Evolutionary conservation across 2,329 filamentous ascomycete species (phyloP).

Genomic region (Fusarium pininemorale): DNA sequence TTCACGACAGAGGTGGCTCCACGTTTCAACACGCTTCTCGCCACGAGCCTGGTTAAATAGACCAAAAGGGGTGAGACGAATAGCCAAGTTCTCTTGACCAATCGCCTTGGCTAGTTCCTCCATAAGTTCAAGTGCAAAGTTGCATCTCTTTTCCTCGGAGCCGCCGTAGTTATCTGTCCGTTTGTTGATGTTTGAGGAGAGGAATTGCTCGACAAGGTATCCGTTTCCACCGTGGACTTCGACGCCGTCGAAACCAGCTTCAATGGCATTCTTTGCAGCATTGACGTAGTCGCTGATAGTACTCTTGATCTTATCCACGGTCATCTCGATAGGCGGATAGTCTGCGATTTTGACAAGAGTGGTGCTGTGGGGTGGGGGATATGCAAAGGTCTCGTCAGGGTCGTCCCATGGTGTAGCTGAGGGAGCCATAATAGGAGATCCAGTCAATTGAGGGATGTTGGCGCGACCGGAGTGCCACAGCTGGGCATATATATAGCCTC

Average conservation of each 20-base stretch:
- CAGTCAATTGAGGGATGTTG: slow-evolving; percentile 50
- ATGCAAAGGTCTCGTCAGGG: slow-evolving; percentile 52
- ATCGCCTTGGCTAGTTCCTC: slow-evolving; percentile 53
- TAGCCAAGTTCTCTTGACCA: slow-evolving; percentile 56
- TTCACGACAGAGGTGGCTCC: slow-evolving; percentile 58
- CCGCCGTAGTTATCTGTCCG: slow-evolving; percentile 51
- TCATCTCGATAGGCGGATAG: slow-evolving; percentile 45
- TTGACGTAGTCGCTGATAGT: slow-evolving; percentile 44
- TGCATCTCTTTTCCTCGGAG: slow-evolving; percentile 48
- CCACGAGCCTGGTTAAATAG: slow-evolving; percentile 62
- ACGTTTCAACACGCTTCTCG: slow-evolving; percentile 62
- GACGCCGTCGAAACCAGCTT: slow-evolving; percentile 60
- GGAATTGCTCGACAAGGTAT: slow-evolving; percentile 53
- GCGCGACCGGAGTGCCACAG: slow-evolving; percentile 59
- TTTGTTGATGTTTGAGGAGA: slow-evolving; percentile 49
- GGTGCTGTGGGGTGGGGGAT: slow-evolving; percentile 47
- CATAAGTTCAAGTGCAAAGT: slow-evolving; percentile 66
- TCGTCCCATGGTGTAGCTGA: slow-evolving; percentile 57
- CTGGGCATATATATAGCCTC: slow-evolving; percentile 69
- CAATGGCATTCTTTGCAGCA: slow-evolving; percentile 56
- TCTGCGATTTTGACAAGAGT: slow-evolving; percentile 52
- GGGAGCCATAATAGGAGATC: slow-evolving; percentile 48
- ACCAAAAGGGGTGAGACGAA: slow-evolving; percentile 59
- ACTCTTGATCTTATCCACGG: slow-evolving; percentile 53
- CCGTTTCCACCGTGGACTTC: slow-evolving; percentile 54